phyloP scores from a whole-genome alignment of 345 rosid genomes.

The Gossypium anomalum region DNA sequence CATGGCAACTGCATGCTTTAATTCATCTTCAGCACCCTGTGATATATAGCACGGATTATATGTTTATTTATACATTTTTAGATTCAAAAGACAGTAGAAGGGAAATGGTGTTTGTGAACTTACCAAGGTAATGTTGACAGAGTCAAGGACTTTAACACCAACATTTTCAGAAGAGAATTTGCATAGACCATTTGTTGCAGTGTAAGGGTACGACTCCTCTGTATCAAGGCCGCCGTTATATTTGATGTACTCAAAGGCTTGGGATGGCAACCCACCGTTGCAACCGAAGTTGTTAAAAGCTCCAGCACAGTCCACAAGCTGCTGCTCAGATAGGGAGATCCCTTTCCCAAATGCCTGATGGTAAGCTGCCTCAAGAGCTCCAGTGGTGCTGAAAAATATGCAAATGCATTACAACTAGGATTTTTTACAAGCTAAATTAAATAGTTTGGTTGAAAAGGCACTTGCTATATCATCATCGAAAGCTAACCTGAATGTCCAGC shows the following conservation, averaged over 20 bases:
- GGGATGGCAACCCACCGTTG: conserved; percentile 92
- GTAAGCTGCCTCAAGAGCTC: conserved; percentile 98
- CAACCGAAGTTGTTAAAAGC: conserved; percentile 91
- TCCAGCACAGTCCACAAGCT: conserved; percentile 96
- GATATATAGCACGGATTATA: neutral
- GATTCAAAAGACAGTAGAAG: neutral
- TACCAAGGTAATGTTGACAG: conserved; percentile 90
- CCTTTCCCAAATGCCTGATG: conserved; percentile 82
- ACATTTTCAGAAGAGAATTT: conserved; percentile 71
- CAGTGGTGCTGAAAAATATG: conserved; percentile 64
- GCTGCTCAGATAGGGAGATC: conserved; percentile 89
- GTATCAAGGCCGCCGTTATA: conserved; percentile 93
- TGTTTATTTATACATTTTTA: conserved; percentile 2
- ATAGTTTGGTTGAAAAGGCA: neutral
- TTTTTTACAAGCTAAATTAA: neutral
- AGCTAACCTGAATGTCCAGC: conserved; percentile 98
- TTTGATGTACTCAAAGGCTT: conserved; percentile 93
- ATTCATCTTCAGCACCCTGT: conserved; percentile 92
- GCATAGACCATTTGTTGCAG: conserved; percentile 56
- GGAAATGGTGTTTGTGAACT: conserved; percentile 2
- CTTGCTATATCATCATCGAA: neutral
- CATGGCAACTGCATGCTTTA: conserved; percentile 83
- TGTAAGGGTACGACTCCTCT: conserved; percentile 84
- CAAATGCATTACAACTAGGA: neutral
- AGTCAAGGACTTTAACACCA: conserved; percentile 60